Conservation (phyloP, 495 filamentous ascomycete genomes). For the Penicillium longicatenatum region DNA sequence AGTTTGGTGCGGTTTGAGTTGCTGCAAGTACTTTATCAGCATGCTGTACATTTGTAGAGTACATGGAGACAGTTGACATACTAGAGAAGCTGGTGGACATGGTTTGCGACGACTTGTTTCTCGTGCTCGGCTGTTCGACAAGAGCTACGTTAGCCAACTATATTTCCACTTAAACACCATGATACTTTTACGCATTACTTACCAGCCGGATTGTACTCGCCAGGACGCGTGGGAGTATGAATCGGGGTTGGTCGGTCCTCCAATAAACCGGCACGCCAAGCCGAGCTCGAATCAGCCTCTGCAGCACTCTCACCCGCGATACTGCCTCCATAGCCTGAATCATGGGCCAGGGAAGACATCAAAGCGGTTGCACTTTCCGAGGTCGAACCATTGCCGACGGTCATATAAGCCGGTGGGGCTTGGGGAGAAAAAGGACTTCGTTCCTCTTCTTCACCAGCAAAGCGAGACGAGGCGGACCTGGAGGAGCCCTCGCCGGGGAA, state of each 20-base stretch:
- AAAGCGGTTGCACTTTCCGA: slow-evolving; percentile 72
- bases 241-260: slow-evolving; percentile 66
- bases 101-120: slow-evolving; percentile 61
- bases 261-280: slow-evolving; percentile 63
- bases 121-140: slow-evolving; percentile 55
- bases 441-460: slow-evolving; percentile 33
- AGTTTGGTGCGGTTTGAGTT: slow-evolving; percentile 89
- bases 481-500: slow-evolving; percentile 51
- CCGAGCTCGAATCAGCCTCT: slow-evolving; percentile 44
- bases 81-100: slow-evolving; percentile 73
- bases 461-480: slow-evolving; percentile 40
- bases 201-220: slow-evolving; percentile 52
- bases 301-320: slow-evolving; percentile 52
- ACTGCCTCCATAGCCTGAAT: slow-evolving; percentile 92
- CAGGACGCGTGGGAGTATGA: slow-evolving; percentile 54
- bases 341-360: slow-evolving; percentile 71
- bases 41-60: slow-evolving; percentile 4
- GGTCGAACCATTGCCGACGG: slow-evolving; percentile 78
- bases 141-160: neutral
- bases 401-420: slow-evolving; percentile 72
- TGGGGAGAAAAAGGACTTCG: slow-evolving; percentile 34
- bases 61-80: slow-evolving; percentile 34
- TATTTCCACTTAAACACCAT: neutral
- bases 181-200: slow-evolving; percentile 6
- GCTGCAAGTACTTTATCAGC: slow-evolving; percentile 51